A percentile compares a stretch with the other conserved stretches of the same genome.
These are phyloP conservation scores for Penicillium riverlandense DNA, from an alignment of 495 filamentous ascomycete genomes.

Conservation along the genomic window DNA sequence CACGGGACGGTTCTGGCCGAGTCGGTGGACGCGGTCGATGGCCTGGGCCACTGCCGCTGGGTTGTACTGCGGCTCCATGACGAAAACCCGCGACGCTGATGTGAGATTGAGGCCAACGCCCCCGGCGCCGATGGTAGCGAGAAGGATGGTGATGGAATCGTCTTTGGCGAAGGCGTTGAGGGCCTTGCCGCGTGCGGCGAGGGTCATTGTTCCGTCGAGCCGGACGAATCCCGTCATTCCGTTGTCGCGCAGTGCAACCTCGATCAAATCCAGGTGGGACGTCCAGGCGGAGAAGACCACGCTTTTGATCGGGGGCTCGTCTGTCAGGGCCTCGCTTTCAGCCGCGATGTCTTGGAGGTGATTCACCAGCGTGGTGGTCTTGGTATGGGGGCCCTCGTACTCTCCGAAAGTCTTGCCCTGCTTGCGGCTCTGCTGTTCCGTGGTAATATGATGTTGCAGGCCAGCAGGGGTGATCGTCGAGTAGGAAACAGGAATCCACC, in stretches of 20 bases:
- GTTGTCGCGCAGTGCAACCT: slow-evolving; percentile 67
- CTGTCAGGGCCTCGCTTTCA: slow-evolving; percentile 49
- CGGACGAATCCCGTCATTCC: slow-evolving; percentile 60
- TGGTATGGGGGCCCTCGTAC: slow-evolving; percentile 84
- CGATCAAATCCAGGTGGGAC: slow-evolving; percentile 85
- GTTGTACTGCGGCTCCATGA: slow-evolving; percentile 98
- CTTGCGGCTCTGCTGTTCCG: slow-evolving; percentile 41
- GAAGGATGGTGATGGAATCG: slow-evolving; percentile 62
- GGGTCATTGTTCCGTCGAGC: slow-evolving; percentile 81
- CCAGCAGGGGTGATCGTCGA: slow-evolving; percentile 61
- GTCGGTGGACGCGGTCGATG: slow-evolving; percentile 85
- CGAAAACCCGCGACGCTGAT: slow-evolving; percentile 74
- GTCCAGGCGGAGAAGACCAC: slow-evolving; percentile 96
- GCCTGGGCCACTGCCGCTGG: slow-evolving; percentile 92
- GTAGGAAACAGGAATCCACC: slow-evolving; percentile 48
- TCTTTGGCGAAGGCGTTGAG: slow-evolving; percentile 75
- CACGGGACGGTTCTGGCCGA: slow-evolving; percentile 83
- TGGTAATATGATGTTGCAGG: slow-evolving; percentile 46
- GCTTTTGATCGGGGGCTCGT: slow-evolving; percentile 69
- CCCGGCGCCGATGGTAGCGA: slow-evolving; percentile 88
- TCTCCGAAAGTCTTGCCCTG: slow-evolving; percentile 54
- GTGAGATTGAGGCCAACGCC: slow-evolving; percentile 91
- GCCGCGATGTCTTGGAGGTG: slow-evolving; percentile 53
- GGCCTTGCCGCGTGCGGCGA: slow-evolving; percentile 59
- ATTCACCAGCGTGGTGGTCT: slow-evolving; percentile 71